These are phyloP conservation scores for Calonectria henricotiae DNA, from an alignment of 2,329 filamentous ascomycete genomes.

Conservation along the genomic window DNA sequence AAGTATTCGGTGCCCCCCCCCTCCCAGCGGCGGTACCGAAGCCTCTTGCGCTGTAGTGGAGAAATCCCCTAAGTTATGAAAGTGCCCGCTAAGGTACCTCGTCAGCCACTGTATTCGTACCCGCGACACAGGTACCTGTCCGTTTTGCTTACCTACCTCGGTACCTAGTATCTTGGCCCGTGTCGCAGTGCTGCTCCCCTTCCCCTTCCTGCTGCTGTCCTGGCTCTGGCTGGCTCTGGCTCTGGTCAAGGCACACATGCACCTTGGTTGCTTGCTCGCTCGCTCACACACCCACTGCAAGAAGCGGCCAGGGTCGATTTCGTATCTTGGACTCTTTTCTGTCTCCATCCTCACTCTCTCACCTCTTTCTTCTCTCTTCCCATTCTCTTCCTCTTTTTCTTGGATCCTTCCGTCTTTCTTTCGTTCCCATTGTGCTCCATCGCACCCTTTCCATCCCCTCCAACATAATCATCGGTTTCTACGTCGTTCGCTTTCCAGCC, in stretches of 20 bases:
- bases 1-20: background rate
- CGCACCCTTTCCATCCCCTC: constrained; percentile 11
- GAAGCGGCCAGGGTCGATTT: constrained; percentile 35
- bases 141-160: constrained; percentile 28
- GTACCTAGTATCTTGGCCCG: constrained; percentile 1
- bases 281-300: constrained; percentile 32
- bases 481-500: constrained; percentile 44
- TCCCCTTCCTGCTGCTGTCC: constrained; percentile 16
- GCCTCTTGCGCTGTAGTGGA: constrained; percentile 19
- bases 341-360: constrained; percentile 25
- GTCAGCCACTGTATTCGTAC: constrained; percentile 11
- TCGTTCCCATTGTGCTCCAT: constrained; percentile 36
- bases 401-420: constrained; percentile 14
- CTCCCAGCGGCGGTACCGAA: constrained; percentile 5
- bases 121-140: constrained; percentile 18
- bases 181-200: constrained; percentile 17
- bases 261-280: constrained; percentile 28
- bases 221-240: constrained; percentile 1
- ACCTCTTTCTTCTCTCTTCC: constrained; percentile 17
- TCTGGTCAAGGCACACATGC: constrained; percentile 26
- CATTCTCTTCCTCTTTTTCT: constrained; percentile 32
- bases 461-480: constrained; percentile 36
- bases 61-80: constrained; percentile 25
- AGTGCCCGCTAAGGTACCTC: constrained; percentile 25
- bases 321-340: constrained; percentile 38